These are phyloP conservation scores for Cutaneotrichosporon sp. DNA, from an alignment of 1,284 basidiomycete species.

Conservation along the genomic window DNA sequence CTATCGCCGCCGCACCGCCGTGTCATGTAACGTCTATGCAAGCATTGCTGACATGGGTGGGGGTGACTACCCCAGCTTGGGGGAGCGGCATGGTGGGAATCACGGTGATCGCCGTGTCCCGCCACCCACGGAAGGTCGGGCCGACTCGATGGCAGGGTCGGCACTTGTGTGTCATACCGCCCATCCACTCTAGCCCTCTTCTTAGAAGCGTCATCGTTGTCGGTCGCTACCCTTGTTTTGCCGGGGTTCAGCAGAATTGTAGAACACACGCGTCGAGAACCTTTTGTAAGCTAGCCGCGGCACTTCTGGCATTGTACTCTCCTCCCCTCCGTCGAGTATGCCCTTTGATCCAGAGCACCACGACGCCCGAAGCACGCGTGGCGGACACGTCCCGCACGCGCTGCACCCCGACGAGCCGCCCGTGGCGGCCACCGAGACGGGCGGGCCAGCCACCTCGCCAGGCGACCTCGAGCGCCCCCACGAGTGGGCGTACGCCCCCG, in stretches of 20 bases:
- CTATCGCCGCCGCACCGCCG: not conserved
- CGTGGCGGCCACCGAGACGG: slow-evolving; percentile 39
- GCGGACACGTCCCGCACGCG: slow-evolving; percentile 2
- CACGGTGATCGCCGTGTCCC: too few relatives aligned
- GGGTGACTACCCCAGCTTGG: not conserved
- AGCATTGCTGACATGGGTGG: not conserved
- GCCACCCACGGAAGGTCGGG: too few relatives aligned
- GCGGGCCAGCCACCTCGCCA: slow-evolving; percentile 37
- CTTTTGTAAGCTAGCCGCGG: not conserved
- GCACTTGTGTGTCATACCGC: too few relatives aligned
- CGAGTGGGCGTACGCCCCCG: slow-evolving; percentile 40
- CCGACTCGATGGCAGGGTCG: too few relatives aligned
- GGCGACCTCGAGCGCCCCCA: slow-evolving; percentile 32
- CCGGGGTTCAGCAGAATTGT: not conserved
- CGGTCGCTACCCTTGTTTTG: not conserved
- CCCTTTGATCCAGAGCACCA: not conserved
- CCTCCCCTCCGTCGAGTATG: not conserved
- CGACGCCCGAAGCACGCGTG: not conserved
- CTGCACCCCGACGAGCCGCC: slow-evolving; percentile 34
- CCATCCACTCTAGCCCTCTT: too few relatives aligned
- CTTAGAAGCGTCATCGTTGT: not conserved
- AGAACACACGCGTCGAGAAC: not conserved
- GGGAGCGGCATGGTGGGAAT: not conserved
- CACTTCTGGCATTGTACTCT: not conserved
- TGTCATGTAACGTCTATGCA: not conserved